Conservation (phyloP, 371 early-diverging fungal genomes). For the Lichtheimia ornata region DNA sequence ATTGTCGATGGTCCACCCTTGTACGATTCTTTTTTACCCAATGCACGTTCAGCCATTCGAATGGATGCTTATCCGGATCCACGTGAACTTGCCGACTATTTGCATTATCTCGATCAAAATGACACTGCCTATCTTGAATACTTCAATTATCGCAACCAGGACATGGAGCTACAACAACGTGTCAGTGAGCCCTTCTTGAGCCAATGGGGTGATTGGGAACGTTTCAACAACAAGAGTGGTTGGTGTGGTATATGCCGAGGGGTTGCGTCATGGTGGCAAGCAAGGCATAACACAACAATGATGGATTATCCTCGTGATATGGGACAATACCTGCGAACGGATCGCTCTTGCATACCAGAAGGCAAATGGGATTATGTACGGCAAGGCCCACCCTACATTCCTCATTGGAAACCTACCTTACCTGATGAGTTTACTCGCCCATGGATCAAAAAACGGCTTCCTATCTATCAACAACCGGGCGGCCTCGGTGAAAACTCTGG, state of each 20-base stretch:
- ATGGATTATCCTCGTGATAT: neutral
- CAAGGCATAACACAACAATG: conserved; percentile 8
- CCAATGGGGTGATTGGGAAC: conserved; percentile 28
- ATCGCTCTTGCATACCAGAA: conserved; percentile 20
- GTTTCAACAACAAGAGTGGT: conserved; percentile 17
- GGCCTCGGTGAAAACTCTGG: neutral
- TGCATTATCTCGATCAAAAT: conserved; percentile 31
- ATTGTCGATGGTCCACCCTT: conserved; percentile 33
- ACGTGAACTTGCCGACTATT: conserved; percentile 39
- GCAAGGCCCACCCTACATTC: conserved; percentile 30
- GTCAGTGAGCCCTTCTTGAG: conserved; percentile 29
- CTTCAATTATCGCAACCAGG: conserved; percentile 23
- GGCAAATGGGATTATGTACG: conserved; percentile 39
- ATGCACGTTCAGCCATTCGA: conserved; percentile 29
- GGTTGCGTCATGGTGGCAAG: conserved; percentile 34
- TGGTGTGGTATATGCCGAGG: conserved; percentile 43
- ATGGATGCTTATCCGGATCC: conserved; percentile 48
- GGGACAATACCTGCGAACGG: conserved; percentile 21
- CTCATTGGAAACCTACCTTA: conserved; percentile 15
- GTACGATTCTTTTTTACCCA: conserved; percentile 39
- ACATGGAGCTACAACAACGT: conserved; percentile 20
- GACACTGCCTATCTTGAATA: conserved; percentile 41
- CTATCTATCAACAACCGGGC: conserved; percentile 1
- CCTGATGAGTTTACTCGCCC: conserved; percentile 14
- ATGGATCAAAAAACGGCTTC: conserved; percentile 15